Base-by-base conservation (phyloP, 805 yeast species). In the Pichia cephalocereana region DNA sequence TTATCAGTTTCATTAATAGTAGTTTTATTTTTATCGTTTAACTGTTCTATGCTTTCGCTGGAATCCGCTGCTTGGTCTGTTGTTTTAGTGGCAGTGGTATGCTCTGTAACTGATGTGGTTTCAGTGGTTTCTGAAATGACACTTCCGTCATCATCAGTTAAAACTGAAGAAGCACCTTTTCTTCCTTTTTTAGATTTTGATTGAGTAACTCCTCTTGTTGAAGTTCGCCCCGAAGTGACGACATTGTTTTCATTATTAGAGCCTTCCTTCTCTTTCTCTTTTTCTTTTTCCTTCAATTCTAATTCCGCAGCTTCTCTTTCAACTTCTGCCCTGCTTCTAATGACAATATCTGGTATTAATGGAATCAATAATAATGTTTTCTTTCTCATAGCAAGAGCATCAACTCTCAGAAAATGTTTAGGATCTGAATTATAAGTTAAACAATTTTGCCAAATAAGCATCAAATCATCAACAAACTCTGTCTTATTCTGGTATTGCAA, bases 341-440 rank as follows among this genome's bases (percentile, higher is more conserved):
- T 76, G 0, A 78, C 74, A 46, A 93, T 86, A 58, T 93, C 95
- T 0, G 99, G 99, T 38, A 93, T 91, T 52, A 87, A 69, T 0
- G 96, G 96, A 7, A 80, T 75, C 46, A 93, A 70, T 43, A 80
- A 74, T 46, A 79, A 62, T 0, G 98, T 81, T 61, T 86, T 87
- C 66, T 88, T 88, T 57, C 89, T 95, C 99, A 93, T 95, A 2
- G 97, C 96, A 43, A 86, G 66, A 0, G 99, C 99, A 67, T 93
- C 97, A 0, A 80, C 86, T 44, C 99, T 72, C 41, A 93, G 64
- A 55, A 86, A 91, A 64, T 93, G 98, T 50, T 82, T 83, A 2
- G 99, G 98, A 59, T 93, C 98, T 0, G 96, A 83, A 64, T 93
- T 93, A 64, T 88, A 93, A 1, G 90, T 79, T 49, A 95, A 68